Conservation (phyloP, 2,329 filamentous ascomycete species). For the Stachybotrys chlorohalonatus region DNA sequence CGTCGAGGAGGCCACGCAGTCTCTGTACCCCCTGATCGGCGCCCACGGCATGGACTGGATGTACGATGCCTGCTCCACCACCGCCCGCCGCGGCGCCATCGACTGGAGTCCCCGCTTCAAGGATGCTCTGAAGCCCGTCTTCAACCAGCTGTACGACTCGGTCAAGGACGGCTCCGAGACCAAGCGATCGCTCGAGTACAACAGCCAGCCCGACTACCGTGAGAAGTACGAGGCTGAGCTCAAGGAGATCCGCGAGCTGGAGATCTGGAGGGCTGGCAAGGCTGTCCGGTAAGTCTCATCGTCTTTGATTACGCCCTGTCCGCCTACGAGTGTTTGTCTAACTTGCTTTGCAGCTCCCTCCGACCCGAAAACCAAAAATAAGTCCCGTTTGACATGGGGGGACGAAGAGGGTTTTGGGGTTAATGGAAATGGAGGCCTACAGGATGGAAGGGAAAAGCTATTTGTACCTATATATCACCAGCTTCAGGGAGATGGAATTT, state of each 20-base stretch:
- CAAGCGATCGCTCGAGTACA: slow-evolving; percentile 92
- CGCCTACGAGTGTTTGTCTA: slow-evolving; percentile 3
- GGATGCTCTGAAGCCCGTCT: slow-evolving; percentile 96
- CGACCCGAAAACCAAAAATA: slow-evolving; percentile 83
- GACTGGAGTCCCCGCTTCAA: slow-evolving; percentile 98
- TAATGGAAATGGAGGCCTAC: not conserved
- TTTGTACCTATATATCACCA: not conserved
- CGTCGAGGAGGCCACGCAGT: slow-evolving; percentile 98
- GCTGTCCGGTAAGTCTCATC: slow-evolving; percentile 63
- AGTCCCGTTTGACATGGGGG: slow-evolving; percentile 9
- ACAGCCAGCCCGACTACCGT: slow-evolving; percentile 91
- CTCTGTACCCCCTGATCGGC: slow-evolving; percentile 94
- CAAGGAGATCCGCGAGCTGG: slow-evolving; percentile 93
- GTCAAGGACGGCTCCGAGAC: slow-evolving; percentile 91
- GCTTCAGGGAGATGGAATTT: not conserved
- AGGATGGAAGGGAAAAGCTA: not conserved
- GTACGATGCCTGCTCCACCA: slow-evolving; percentile 99
- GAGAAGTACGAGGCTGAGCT: slow-evolving; percentile 97
- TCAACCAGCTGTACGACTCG: slow-evolving; percentile 92
- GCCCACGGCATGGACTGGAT: slow-evolving; percentile 99
- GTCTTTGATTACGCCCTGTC: not conserved
- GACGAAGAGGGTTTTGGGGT: not conserved
- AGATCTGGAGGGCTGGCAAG: slow-evolving; percentile 99
- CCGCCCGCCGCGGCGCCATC: slow-evolving; percentile 93
- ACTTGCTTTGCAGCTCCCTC: slow-evolving; percentile 46